Evolutionary conservation across 75 land plant genomes (phyloP).

Genomic region (Ceratopteris richardii): DNA sequence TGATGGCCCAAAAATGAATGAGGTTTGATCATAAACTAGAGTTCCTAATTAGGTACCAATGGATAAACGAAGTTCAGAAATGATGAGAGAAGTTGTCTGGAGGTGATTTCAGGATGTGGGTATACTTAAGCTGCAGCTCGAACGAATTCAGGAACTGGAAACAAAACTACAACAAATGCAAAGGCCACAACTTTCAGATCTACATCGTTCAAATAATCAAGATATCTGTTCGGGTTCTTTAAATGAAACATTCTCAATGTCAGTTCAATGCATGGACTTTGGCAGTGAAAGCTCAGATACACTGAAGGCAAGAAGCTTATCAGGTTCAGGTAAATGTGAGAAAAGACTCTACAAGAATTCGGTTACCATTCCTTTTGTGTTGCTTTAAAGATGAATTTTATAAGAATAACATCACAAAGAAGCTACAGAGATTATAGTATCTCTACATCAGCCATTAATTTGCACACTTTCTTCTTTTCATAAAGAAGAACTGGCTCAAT

Average conservation of each 20-base stretch:
- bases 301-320: background rate
- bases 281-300: slow-evolving; percentile 3
- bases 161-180: slow-evolving; percentile 22
- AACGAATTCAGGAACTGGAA: slow-evolving; percentile 35
- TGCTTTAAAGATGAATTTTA: too few relatives aligned
- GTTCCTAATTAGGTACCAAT: background rate
- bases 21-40: slow-evolving; percentile 17
- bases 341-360: background rate
- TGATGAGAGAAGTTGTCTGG: background rate
- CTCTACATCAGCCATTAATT: too few relatives aligned
- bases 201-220: background rate
- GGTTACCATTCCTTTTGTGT: too few relatives aligned
- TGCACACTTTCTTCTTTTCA: too few relatives aligned
- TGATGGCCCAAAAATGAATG: slow-evolving; percentile 22
- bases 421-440: too few relatives aligned
- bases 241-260: background rate
- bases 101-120: slow-evolving; percentile 16
- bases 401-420: too few relatives aligned
- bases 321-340: slow-evolving; percentile 2
- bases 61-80: background rate
- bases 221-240: background rate
- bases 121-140: slow-evolving; percentile 22
- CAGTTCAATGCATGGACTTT: background rate
- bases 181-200: slow-evolving; percentile 1
- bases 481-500: too few relatives aligned